These are phyloP conservation scores for Rhodotorula diobovata DNA, from an alignment of 768 basidiomycete species.

Conservation along the genomic window DNA sequence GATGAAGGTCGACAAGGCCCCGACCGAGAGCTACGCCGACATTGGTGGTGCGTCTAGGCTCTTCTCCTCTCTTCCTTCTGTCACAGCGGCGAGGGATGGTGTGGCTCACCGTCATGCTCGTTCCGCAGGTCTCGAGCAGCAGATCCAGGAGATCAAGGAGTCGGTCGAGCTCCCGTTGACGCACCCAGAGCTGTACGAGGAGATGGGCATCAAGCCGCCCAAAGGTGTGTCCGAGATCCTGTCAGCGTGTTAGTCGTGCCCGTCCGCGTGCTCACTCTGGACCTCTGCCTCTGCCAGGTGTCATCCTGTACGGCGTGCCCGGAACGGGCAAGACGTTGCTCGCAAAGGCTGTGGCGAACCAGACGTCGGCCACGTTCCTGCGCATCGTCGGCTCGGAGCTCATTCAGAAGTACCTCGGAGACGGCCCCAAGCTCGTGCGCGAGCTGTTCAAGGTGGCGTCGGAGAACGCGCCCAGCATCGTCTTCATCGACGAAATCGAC, in stretches of 20 bases:
- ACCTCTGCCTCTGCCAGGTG: constrained; percentile 50
- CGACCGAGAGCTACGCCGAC: constrained; percentile 97
- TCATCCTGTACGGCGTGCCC: constrained; percentile 96
- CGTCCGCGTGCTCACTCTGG: not conserved
- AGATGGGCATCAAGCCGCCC: constrained; percentile 99
- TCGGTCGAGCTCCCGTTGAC: constrained; percentile 95
- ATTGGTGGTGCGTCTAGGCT: constrained; percentile 61
- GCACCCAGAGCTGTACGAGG: constrained; percentile 96
- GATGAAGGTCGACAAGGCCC: constrained; percentile 87
- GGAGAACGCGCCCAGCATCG: constrained; percentile 96
- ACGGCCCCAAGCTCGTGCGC: constrained; percentile 95
- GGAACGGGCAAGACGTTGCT: constrained; percentile 97
- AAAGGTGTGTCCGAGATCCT: constrained; percentile 57
- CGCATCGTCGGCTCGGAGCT: constrained; percentile 96
- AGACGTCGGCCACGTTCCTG: constrained; percentile 95
- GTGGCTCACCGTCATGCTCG: not conserved
- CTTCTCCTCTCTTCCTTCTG: too few relatives aligned
- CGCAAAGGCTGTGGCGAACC: constrained; percentile 95
- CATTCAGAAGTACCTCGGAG: constrained; percentile 98
- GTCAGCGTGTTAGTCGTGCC: too few relatives aligned
- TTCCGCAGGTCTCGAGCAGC: constrained; percentile 64
- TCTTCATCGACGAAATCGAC: constrained; percentile 99
- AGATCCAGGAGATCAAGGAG: constrained; percentile 99
- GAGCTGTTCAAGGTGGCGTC: constrained; percentile 96
- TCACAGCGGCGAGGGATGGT: too few relatives aligned